A percentile compares a stretch with the other conserved stretches of the same genome.
phyloP scores from a whole-genome alignment of 139 green algal genomes.

The Haematococcus sp. region DNA sequence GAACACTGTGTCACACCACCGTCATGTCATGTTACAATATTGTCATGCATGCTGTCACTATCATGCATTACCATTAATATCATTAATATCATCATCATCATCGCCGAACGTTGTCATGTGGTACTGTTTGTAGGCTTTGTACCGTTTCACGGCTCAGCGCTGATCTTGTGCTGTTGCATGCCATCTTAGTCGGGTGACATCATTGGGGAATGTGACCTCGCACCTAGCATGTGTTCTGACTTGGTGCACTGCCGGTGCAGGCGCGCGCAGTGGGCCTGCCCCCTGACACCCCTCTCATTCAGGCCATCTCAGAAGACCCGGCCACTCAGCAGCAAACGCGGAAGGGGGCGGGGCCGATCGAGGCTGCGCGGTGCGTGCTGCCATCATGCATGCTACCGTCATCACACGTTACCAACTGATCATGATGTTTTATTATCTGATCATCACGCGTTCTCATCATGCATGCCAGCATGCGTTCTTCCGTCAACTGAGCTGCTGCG shows the following conservation, averaged over 20 bases:
- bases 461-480: conserved; percentile 51
- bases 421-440: no score
- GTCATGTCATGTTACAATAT: no score
- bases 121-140: no score
- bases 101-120: no score
- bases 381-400: no score
- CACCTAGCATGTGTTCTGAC: conserved; percentile 44
- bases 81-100: no score
- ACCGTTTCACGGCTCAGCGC: no score
- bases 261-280: conserved; percentile 11
- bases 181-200: conserved; percentile 66
- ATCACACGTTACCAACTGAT: no score
- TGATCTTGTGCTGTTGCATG: no score
- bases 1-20: no score
- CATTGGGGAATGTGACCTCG: conserved; percentile 40
- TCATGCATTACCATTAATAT: no score
- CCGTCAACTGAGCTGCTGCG: conserved; percentile 48
- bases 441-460: conserved; percentile 28
- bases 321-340: background rate
- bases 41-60: no score
- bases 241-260: background rate
- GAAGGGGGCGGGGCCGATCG: background rate
- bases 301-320: conserved; percentile 12
- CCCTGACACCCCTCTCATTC: conserved; percentile 21
- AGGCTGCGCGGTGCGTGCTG: background rate